These are phyloP conservation scores for Aspergillus saccharolyticus DNA, from an alignment of 495 filamentous ascomycete species.

Conservation along the genomic window DNA sequence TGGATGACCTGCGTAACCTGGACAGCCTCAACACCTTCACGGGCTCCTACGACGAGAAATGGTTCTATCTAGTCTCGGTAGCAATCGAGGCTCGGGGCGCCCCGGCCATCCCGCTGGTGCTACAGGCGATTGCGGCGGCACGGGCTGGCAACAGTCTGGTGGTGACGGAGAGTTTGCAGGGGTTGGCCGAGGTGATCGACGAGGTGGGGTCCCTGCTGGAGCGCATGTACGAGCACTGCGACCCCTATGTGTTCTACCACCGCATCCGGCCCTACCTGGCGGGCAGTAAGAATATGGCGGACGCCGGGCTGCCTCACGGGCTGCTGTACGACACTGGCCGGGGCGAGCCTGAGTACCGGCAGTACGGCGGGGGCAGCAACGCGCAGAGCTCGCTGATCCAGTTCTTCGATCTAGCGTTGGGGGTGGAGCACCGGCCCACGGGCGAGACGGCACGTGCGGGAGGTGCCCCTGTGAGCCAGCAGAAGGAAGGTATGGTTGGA, in stretches of 20 bases:
- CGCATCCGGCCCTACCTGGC: constrained; percentile 90
- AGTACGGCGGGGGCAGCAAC: constrained; percentile 88
- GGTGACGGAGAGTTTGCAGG: constrained; percentile 68
- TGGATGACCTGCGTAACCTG: constrained; percentile 79
- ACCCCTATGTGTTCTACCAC: constrained; percentile 90
- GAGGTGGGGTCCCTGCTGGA: constrained; percentile 69
- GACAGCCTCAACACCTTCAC: constrained; percentile 84
- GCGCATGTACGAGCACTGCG: constrained; percentile 89
- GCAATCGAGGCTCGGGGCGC: constrained; percentile 92
- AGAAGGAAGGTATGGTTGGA: constrained; percentile 48
- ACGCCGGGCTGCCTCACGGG: constrained; percentile 81
- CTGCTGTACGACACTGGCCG: constrained; percentile 79
- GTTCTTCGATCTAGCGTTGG: constrained; percentile 90
- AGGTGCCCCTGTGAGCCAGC: constrained; percentile 17
- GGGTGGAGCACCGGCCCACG: constrained; percentile 86
- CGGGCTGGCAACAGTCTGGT: constrained; percentile 60
- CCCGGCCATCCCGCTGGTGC: constrained; percentile 82
- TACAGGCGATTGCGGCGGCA: constrained; percentile 80
- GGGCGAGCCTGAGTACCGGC: constrained; percentile 60
- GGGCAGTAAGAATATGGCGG: constrained; percentile 93
- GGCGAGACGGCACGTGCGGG: constrained; percentile 52
- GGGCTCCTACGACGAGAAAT: constrained; percentile 93
- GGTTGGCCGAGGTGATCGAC: constrained; percentile 81
- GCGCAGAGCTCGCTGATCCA: constrained; percentile 93
- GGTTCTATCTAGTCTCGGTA: constrained; percentile 94